These are phyloP conservation scores for Dipodascopsis uninucleata DNA, from an alignment of 805 yeast species.

Conservation along the genomic window DNA sequence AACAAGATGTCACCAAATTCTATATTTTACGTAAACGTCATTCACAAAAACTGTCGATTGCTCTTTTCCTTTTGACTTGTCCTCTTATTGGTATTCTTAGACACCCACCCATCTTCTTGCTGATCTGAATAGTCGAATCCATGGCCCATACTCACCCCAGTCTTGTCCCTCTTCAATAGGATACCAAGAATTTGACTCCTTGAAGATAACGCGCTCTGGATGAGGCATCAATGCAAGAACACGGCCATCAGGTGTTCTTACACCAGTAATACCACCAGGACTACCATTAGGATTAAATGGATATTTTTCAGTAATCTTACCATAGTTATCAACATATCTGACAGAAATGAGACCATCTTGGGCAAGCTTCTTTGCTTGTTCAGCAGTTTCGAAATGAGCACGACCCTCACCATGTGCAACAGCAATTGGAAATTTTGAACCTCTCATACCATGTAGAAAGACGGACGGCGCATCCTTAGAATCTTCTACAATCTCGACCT, in stretches of 20 bases:
- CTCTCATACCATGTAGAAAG: conserved; percentile 84
- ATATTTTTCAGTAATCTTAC: conserved; percentile 72
- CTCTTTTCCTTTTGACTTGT: no score
- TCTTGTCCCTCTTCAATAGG: conserved; percentile 54
- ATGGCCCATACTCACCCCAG: conserved; percentile 88
- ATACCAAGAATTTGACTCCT: conserved; percentile 88
- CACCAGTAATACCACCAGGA: conserved; percentile 88
- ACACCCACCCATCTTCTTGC: conserved; percentile 85
- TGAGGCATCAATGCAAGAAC: conserved; percentile 99
- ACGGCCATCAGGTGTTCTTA: conserved; percentile 85
- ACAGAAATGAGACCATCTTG: conserved; percentile 53
- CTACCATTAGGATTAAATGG: conserved; percentile 98
- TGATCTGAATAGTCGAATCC: conserved; percentile 88
- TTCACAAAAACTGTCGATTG: no score
- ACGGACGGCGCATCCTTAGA: conserved; percentile 48
- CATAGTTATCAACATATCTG: conserved; percentile 87
- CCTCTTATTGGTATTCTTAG: no score
- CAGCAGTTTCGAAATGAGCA: conserved; percentile 60
- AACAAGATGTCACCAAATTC: no score
- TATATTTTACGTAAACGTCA: no score
- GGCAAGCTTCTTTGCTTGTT: conserved; percentile 48
- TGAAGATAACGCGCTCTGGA: conserved; percentile 89
- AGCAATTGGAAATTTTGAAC: conserved; percentile 91
- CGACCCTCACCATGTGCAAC: conserved; percentile 99
- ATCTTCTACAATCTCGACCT: conserved; percentile 72